Conservation (phyloP, 1,284 basidiomycete genomes). For the Papiliotrema fonsecae region DNA sequence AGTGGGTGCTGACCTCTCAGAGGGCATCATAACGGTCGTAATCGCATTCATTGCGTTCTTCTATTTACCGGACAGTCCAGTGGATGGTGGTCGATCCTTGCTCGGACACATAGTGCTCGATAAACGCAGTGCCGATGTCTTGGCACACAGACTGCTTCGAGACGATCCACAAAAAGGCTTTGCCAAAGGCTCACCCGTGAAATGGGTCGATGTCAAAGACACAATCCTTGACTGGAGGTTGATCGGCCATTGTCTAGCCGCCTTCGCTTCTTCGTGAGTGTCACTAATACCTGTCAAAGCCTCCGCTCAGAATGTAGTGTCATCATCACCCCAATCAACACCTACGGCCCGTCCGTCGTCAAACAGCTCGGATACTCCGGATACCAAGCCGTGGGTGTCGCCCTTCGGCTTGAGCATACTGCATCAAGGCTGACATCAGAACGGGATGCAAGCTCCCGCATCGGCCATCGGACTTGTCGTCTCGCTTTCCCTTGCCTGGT, state of each 20-base stretch:
- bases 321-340: slow-evolving; percentile 19
- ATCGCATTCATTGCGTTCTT: slow-evolving; percentile 15
- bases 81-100: slow-evolving; percentile 13
- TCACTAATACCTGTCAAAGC: background rate
- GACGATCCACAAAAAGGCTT: slow-evolving; percentile 15
- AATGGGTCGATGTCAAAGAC: slow-evolving; percentile 11
- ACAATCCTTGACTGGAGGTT: slow-evolving; percentile 16
- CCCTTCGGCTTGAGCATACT: background rate
- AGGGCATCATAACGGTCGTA: slow-evolving; percentile 17
- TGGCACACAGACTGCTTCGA: slow-evolving; percentile 7
- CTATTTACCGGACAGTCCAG: slow-evolving; percentile 12
- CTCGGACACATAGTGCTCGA: slow-evolving; percentile 6
- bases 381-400: slow-evolving; percentile 10
- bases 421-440: slow-evolving; percentile 6
- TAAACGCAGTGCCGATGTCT: slow-evolving; percentile 10
- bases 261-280: slow-evolving; percentile 19
- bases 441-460: slow-evolving; percentile 20
- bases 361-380: slow-evolving; percentile 16
- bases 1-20: slow-evolving; percentile 1
- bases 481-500: slow-evolving; percentile 14
- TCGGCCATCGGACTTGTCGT: slow-evolving; percentile 19
- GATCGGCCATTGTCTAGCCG: slow-evolving; percentile 16
- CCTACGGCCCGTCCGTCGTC: slow-evolving; percentile 17
- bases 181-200: slow-evolving; percentile 2
- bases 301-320: slow-evolving; percentile 2